Base-by-base conservation (phyloP, 164 flowering plant species). In the Annona cherimola region DNA sequence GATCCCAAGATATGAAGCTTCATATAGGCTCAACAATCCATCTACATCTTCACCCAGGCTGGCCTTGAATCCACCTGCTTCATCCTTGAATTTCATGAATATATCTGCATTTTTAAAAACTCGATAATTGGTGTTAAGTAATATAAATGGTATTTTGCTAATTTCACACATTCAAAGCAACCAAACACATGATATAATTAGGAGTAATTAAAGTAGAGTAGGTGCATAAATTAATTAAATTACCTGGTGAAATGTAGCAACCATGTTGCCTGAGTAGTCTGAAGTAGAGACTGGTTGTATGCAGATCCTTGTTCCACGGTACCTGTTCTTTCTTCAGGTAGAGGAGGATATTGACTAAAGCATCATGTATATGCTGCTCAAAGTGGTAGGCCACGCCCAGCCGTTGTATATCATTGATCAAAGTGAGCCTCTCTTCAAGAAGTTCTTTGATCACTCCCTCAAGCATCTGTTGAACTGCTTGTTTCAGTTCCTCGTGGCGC, bases 31-130 rank as follows among this genome's bases (percentile, higher is more conserved):
- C 12, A 79, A 64, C 62, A 76, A 39, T 8, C 79, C 77, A 41
- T n/a, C 18, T 2, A 40, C 63, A 57, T 79, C 73, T 1, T 18
- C 54, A 0, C n/a, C 18, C 3, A 75, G n/a, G 26, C 18, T 8
- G 41, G 57, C 67, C 16, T 64, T 72, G 61, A 87, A 84, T 2
- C 64, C 64, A 4, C 89, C 84, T 2, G 79, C 18, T 0, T 72
- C 62, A 67, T 84, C 79, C 72, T 68, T 85, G 64, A 76, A 72
- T 61, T 55, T 55, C 2, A 11, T 14, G n/a, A 76, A 61, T 1
- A 68, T 54, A 68, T 62, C 68, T 71, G 71, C 6, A 4, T 3
- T 5, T 45, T 45, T 5, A 45, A 45, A 45, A 45, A 0, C n/a
- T n/a, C n/a, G n/a, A n/a, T n/a, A n/a, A n/a, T n/a, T n/a, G n/a